Percentiles rank a stretch among this genome's conserved stretches.
phyloP scores from a whole-genome alignment of 148 eudicot species.

The Chenopodium berlandieri region DNA sequence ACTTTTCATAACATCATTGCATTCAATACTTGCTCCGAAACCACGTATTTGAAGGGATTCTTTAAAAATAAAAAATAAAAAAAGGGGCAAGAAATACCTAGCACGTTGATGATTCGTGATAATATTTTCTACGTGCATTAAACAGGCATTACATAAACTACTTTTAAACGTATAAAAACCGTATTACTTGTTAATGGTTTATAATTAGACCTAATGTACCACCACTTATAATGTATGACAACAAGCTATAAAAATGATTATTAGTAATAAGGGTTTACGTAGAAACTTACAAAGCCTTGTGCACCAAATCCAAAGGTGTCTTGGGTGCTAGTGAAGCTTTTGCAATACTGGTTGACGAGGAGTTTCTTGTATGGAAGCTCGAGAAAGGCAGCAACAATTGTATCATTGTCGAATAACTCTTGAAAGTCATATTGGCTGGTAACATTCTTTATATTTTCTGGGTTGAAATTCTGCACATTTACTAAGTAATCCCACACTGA shows the following conservation, averaged over 20 bases:
- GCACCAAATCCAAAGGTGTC: conserved; percentile 33
- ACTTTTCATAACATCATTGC: no score
- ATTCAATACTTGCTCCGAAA: no score
- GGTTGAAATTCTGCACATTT: conserved; percentile 1
- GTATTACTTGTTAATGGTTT: no score
- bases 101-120: no score
- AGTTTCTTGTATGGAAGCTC: conserved; percentile 38
- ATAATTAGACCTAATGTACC: background rate
- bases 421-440: conserved; percentile 24
- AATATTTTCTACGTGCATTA: no score
- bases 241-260: background rate
- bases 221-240: background rate
- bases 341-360: conserved; percentile 35
- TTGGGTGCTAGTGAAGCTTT: conserved; percentile 25
- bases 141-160: no score
- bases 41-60: no score
- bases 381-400: conserved; percentile 38
- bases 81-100: no score
- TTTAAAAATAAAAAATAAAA: no score
- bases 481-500: conserved; percentile 32
- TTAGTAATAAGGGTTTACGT: background rate
- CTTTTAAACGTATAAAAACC: no score
- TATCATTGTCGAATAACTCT: conserved; percentile 24
- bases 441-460: conserved; percentile 19
- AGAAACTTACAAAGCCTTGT: conserved; percentile 42